Evolutionary conservation across 495 filamentous ascomycete genomes (phyloP), one percentile per base, ranked within the genome.

Genomic region (Penicillium herquei): DNA sequence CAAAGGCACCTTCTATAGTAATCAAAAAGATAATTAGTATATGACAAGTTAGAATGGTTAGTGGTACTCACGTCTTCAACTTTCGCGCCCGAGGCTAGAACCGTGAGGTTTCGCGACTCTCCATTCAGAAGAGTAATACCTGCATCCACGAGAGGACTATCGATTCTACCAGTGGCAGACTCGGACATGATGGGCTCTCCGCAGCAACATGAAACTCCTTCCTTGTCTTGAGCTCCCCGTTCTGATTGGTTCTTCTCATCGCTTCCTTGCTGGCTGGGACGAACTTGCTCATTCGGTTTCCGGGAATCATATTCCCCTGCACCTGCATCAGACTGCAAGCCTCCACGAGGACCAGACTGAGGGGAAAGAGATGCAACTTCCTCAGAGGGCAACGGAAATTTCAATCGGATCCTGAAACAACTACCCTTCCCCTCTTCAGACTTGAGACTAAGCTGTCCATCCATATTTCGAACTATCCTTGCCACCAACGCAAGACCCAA

Each of bases 401-500:
- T 62, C 11, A 72, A 52, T 41, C 63, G 50, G n/a, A 72, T 69
- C 51, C 74, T 80, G 59, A 96, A 94, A 45, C 87, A 79, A 17
- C 91, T 92, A 0, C 92, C 92, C 58, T 86, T 88, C 1, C 89
- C 88, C 69, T 87, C 80, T 63, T 93, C 89, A 0, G 92, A 95
- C 59, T 91, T 94, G 11, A 96, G 70, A 32, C 89, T 82, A 16
- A 96, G 69, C 55, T 95, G 92, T 0, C 92, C 92, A 56, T 94
- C 84, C 87, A 95, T 91, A 59, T 91, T 96, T 32, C 84, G 80
- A 13, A 96, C 76, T 39, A 88, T 89, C 37, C 91, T 79, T 39
- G 92, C 88, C 7, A 96, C 91, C 9, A 94, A 74, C 1, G 92
- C 92, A 11, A 96, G 79, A 3, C 91, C 92, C 6, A 96, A 76